These are phyloP conservation scores for Lolium rigidum DNA, from an alignment of 176 grass and related monocot genomes.

Conservation along the genomic window DNA sequence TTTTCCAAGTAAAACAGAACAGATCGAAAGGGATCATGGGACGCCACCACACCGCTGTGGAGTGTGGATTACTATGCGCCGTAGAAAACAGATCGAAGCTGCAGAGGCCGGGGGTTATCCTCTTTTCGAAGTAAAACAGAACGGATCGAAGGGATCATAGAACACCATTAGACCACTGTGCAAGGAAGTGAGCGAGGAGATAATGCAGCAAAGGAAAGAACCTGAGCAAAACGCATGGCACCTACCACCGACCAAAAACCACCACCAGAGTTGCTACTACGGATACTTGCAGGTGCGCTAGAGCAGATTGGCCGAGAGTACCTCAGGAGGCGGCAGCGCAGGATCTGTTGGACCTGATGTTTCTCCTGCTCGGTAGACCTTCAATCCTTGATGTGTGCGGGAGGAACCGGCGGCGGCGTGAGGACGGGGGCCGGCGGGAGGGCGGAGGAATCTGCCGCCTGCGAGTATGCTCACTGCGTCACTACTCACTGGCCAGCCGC, in stretches of 20 bases:
- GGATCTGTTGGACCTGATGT: background rate
- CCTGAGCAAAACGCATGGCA: background rate
- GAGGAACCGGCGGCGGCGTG: background rate
- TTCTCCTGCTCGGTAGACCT: background rate
- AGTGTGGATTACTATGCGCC: no score
- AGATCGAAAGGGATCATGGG: no score
- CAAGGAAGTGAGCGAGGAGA: background rate
- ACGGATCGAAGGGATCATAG: background rate
- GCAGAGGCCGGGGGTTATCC: background rate
- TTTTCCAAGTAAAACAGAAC: no score
- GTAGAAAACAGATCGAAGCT: conserved; percentile 1
- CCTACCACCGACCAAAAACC: background rate
- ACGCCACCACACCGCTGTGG: no score
- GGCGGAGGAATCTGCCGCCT: background rate
- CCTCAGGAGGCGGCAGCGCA: conserved; percentile 1
- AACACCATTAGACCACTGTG: background rate
- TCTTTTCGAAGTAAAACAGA: background rate
- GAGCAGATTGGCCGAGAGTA: background rate
- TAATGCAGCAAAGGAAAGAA: background rate
- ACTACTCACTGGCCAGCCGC: background rate
- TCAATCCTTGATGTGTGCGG: background rate
- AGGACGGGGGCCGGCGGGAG: background rate
- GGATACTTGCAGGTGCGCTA: background rate
- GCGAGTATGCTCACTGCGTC: background rate
- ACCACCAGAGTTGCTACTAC: background rate